Percentiles rank a stretch among this genome's conserved stretches.
Conservation (phyloP, 345 rosid species). For the Pugionium dolabratum region DNA sequence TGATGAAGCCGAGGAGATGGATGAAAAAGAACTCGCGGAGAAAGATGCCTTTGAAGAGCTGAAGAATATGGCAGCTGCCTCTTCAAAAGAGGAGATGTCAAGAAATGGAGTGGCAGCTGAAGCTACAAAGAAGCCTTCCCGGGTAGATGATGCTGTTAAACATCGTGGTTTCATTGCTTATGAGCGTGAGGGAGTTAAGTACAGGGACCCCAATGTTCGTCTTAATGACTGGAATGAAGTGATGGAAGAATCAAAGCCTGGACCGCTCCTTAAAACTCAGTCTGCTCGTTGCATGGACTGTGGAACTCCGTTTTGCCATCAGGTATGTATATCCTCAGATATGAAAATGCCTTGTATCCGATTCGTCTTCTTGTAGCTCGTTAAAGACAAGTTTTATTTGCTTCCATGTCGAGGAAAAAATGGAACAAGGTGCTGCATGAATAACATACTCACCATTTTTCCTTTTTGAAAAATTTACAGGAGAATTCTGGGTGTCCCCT, state of each 20-base stretch:
- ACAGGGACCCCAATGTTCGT: slow-evolving; percentile 87
- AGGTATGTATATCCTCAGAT: slow-evolving; percentile 45
- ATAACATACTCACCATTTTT: background rate
- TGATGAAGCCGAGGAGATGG: slow-evolving; percentile 59
- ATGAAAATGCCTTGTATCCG: background rate
- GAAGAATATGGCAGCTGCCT: slow-evolving; percentile 76
- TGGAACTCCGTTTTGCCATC: slow-evolving; percentile 99
- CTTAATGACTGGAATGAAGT: slow-evolving; percentile 95
- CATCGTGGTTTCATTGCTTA: slow-evolving; percentile 86
- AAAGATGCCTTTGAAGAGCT: slow-evolving; percentile 91
- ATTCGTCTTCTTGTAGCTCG: no score
- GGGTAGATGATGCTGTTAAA: slow-evolving; percentile 65
- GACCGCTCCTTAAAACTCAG: slow-evolving; percentile 85
- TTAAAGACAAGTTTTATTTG: no score
- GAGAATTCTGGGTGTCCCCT: slow-evolving; percentile 98
- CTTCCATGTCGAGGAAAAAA: no score
- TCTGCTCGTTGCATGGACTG: slow-evolving; percentile 99
- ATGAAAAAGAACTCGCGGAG: slow-evolving; percentile 54
- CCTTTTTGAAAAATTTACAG: slow-evolving; percentile 42
- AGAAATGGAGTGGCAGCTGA: slow-evolving; percentile 52
- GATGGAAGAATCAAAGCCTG: slow-evolving; percentile 75
- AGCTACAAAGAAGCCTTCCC: slow-evolving; percentile 59
- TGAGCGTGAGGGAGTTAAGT: slow-evolving; percentile 87
- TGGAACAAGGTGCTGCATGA: background rate
- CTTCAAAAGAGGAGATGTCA: slow-evolving; percentile 42